These are phyloP conservation scores for Carex sylvatica DNA, from an alignment of 202 grass and related monocot species.

Conservation along the genomic window DNA sequence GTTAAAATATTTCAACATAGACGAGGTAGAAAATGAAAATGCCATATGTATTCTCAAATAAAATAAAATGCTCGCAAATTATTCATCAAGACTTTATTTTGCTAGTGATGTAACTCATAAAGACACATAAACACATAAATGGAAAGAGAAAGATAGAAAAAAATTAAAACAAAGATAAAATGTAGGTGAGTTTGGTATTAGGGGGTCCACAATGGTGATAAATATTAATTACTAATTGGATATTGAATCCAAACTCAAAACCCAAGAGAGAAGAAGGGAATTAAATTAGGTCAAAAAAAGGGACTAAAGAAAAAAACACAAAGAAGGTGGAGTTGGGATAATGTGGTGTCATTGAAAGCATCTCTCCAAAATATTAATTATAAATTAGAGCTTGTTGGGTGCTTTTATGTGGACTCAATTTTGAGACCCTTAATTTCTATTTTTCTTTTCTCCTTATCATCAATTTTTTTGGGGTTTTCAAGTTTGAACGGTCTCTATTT, in stretches of 20 bases:
- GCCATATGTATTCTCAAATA: neutral
- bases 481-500: constrained; percentile 13
- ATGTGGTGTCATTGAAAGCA: constrained; percentile 26
- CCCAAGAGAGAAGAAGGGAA: neutral
- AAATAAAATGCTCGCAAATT: neutral
- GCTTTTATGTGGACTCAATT: constrained; percentile 16
- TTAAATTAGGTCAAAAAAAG: constrained; percentile 23
- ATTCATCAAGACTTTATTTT: neutral
- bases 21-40: neutral
- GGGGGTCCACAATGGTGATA: neutral
- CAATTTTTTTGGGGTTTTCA: neutral
- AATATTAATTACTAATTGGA: neutral
- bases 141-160: neutral
- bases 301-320: neutral
- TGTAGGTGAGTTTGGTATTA: neutral
- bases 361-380: constrained; percentile 7
- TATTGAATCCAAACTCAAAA: neutral
- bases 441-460: neutral
- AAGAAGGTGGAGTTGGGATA: constrained; percentile 15
- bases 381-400: constrained; percentile 11
- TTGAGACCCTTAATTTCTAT: neutral
- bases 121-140: neutral
- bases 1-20: neutral
- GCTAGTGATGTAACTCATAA: neutral
- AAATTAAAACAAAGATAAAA: no score